These are phyloP conservation scores for Leptographium galeiforme DNA, from an alignment of 2,329 filamentous ascomycete species.

Conservation along the genomic window DNA sequence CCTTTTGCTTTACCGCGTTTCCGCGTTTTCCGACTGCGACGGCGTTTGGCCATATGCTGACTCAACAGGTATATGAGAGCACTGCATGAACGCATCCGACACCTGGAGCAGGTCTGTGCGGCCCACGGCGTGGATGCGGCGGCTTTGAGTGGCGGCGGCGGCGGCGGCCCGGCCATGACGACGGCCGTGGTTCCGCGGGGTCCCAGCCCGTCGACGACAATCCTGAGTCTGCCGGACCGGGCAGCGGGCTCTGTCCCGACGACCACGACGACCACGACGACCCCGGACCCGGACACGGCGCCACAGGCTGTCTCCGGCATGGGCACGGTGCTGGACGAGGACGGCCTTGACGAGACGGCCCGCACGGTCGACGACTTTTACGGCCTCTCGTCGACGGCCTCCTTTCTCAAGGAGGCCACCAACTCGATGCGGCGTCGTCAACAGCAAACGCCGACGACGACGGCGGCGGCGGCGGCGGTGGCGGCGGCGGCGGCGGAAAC, in stretches of 20 bases:
- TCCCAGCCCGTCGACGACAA: neutral
- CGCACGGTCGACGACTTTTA: conserved; percentile 1
- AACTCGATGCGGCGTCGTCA: neutral
- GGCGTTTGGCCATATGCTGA: no score
- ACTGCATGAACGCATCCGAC: conserved; percentile 8
- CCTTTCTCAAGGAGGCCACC: conserved; percentile 6
- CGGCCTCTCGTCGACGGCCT: conserved; percentile 5
- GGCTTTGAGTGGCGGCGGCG: neutral
- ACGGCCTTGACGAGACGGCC: conserved; percentile 2
- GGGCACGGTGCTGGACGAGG: conserved; percentile 6
- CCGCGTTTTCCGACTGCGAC: neutral
- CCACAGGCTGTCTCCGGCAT: conserved; percentile 5
- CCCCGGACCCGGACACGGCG: neutral
- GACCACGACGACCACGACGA: neutral
- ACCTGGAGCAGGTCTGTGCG: conserved; percentile 6
- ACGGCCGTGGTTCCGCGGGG: neutral
- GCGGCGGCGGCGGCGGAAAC: neutral
- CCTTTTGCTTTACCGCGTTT: neutral
- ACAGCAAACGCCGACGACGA: no score
- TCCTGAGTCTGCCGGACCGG: neutral
- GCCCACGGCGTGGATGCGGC: neutral
- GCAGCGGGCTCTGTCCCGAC: neutral
- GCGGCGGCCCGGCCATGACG: neutral
- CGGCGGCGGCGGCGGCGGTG: no score
- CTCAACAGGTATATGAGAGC: conserved; percentile 6